Conservation (phyloP, 2,329 filamentous ascomycete species). For the Hirsutella rhossiliensis region DNA sequence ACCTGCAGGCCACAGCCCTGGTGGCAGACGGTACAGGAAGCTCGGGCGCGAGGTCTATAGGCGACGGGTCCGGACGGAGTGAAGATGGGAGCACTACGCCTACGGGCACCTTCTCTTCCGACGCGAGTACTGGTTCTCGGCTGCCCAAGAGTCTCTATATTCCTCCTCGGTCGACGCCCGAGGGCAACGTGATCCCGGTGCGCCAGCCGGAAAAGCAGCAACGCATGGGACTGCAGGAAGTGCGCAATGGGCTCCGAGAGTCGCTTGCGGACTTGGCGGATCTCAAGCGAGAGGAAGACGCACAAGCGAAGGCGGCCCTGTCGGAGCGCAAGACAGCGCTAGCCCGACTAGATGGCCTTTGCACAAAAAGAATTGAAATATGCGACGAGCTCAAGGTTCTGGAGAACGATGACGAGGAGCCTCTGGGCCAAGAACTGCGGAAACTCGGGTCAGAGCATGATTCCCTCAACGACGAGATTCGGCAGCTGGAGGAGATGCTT, state of each 20-base stretch:
- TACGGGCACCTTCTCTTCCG: constrained; percentile 26
- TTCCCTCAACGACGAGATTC: constrained; percentile 49
- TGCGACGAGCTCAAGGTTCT: constrained; percentile 39
- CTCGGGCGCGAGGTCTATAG: constrained; percentile 5
- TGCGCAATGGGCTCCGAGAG: constrained; percentile 51
- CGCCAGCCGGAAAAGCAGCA: constrained; percentile 39
- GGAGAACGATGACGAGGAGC: constrained; percentile 42
- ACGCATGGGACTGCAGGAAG: constrained; percentile 45
- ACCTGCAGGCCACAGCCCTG: constrained; percentile 34
- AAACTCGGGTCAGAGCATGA: constrained; percentile 43
- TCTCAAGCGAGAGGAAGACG: constrained; percentile 58
- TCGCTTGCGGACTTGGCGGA: constrained; percentile 52
- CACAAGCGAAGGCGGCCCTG: constrained; percentile 44
- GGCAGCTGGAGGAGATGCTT: constrained; percentile 51
- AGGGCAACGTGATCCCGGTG: constrained; percentile 45
- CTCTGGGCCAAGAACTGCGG: constrained; percentile 48
- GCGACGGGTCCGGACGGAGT: constrained; percentile 20
- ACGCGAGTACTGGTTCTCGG: constrained; percentile 24
- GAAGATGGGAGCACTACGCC: constrained; percentile 29
- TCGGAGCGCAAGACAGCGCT: constrained; percentile 45
- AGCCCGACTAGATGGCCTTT: constrained; percentile 40
- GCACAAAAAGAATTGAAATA: constrained; percentile 37
- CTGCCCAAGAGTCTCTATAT: constrained; percentile 30
- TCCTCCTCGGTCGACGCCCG: constrained; percentile 21
- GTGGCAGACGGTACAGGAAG: constrained; percentile 21